Base-by-base conservation (phyloP, 1,139 yeast species). In the Tardiomyces depauwii region DNA sequence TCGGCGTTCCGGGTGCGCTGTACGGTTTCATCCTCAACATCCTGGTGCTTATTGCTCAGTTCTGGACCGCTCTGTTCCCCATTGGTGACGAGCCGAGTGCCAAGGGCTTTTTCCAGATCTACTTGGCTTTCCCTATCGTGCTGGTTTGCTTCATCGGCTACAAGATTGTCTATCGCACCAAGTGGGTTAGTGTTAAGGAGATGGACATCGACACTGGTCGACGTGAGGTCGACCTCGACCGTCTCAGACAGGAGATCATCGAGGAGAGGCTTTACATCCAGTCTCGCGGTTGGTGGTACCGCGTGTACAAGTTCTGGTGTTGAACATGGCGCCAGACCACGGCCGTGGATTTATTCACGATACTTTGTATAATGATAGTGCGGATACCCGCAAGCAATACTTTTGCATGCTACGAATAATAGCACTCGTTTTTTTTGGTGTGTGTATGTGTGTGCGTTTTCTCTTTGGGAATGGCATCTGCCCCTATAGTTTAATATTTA, bases 41-140 rank as follows among this genome's bases (percentile, higher is more conserved):
- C 38, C 68, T 82, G 53, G 84, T 85, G 45, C 70, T 86, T 50
- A 65, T 80, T 51, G 85, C 88, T 38, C 94, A 85, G 68, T 80
- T 82, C 68, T 82, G 89, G 87, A 73, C 81, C 45, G 85, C 91
- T 2, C 66, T 83, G 46, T 78, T 71, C 67, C 91, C 93, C 49
- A 61, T 79, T 49, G 85, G 85, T 6, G 51, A 42, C 18, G 65
- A 7, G 47, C 40, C 59, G 93, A 85, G 69, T 80, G 80, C 77
- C 60, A 51, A 58, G 39, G 56, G 57, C 45, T 78, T 78, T 63
- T 78, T 78, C 67, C 62, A 67, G 59, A 61, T 69, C 49, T 78
- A 76, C 61, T 62, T 78, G 57, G 78, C 81, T 49, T 71, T 69
- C 27, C 75, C 76, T 16, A 71, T 78, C 44, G 70, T 75, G 54